Evolutionary conservation across 179 eudicot genomes (phyloP), one percentile per base, ranked within the genome.

Genomic region (Heliamphora pulchella): DNA sequence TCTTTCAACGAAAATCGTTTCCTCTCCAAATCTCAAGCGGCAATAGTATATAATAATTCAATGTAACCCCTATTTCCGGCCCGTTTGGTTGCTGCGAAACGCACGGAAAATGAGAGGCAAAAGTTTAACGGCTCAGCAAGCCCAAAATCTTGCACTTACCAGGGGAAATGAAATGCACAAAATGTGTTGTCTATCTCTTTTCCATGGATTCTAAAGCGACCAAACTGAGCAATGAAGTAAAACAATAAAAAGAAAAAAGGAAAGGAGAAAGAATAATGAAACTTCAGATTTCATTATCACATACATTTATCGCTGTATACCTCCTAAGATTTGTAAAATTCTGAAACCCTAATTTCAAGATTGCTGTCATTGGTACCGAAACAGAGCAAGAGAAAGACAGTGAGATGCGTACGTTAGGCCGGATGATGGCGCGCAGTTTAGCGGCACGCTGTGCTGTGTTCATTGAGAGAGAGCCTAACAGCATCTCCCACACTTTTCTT

Each of bases 261-360:
- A 31, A 31, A 31, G 31, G 31, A 31, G 31, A 31, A 31, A 31
- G 31, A 31, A 31, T 31, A 64, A 22, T 1, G 31, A 6, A 63
- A 8, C 46, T 78, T 41, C 9, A 69, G 31, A 66, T 7, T 61
- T 67, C 48, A 7, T 77, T 18, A 50, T 51, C 44, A 41, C 14
- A 14, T 67, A 54, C 46, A 41, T 59, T 57, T n/a, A 62, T 67
- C 7, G 13, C 15, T 18, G 8, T 31, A n/a, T 71, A 81, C 77
- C 80, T 77, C 18, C 18, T 62, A 17, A 8, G 47, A 43, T 31
- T 67, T 22, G 65, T 18, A 50, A 83, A 48, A 69, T 47, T 75
- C 62, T 31, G 80, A 58, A 83, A 76, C 82, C 85, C 80, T 83
- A 79, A 13, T 50, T 41, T 57, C 67, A 48, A 55, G 4, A 61